A percentile compares a stretch with the other conserved stretches of the same genome.
Conservation (phyloP, 768 basidiomycete genomes). For the Amylocystis lapponica region DNA sequence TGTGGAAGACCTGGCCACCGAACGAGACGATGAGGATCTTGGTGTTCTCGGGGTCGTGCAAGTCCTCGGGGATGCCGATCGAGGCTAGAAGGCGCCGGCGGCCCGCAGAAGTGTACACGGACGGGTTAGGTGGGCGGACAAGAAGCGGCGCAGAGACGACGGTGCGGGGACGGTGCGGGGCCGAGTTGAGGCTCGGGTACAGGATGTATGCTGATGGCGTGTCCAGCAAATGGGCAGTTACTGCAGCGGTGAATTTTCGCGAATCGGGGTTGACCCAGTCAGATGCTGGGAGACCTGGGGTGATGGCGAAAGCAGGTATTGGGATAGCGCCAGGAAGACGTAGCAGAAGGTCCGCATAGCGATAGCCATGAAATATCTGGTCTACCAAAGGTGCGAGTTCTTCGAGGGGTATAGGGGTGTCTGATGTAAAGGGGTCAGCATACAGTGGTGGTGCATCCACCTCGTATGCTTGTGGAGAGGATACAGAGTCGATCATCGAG, state of each 20-base stretch:
- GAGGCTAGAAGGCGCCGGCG: slow-evolving; percentile 48
- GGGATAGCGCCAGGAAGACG: slow-evolving; percentile 71
- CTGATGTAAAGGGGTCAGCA: too few species aligned
- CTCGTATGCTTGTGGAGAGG: slow-evolving; percentile 8
- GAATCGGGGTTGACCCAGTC: slow-evolving; percentile 53
- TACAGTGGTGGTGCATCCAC: slow-evolving; percentile 21
- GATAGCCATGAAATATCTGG: slow-evolving; percentile 61
- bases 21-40: slow-evolving; percentile 76
- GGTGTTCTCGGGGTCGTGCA: slow-evolving; percentile 40
- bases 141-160: slow-evolving; percentile 59
- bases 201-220: slow-evolving; percentile 27
- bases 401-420: slow-evolving; percentile 46
- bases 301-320: slow-evolving; percentile 60
- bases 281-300: slow-evolving; percentile 52
- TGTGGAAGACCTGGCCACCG: slow-evolving; percentile 69
- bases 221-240: slow-evolving; percentile 37
- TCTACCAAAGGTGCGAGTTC: slow-evolving; percentile 55
- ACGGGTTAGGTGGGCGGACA: slow-evolving; percentile 49
- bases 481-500: slow-evolving; percentile 35
- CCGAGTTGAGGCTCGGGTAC: slow-evolving; percentile 40
- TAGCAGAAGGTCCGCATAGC: slow-evolving; percentile 64
- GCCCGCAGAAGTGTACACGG: slow-evolving; percentile 48
- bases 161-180: slow-evolving; percentile 27
- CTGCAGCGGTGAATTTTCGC: slow-evolving; percentile 40
- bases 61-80: slow-evolving; percentile 51